Evolutionary conservation across 129 eudicot genomes (phyloP), one percentile per base, ranked within the genome.

Genomic region (Centella asiatica): DNA sequence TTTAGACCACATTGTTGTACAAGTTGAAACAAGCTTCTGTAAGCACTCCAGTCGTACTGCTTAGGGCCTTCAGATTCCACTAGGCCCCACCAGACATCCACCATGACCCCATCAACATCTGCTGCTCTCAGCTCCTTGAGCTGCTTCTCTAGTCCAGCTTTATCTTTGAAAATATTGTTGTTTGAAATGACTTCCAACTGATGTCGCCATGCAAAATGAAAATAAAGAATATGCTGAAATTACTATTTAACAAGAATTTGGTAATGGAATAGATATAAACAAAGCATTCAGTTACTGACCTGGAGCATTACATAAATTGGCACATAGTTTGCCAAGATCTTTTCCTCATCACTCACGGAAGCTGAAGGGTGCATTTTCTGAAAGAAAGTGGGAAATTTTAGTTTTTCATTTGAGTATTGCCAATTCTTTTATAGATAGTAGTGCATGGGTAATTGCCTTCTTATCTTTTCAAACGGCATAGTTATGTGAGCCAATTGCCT

Each of bases 71-170:
- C 77, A 52, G 90, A 60, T 72, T 90, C 98, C 9, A 84, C 75
- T 3, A 90, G 80, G 17, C 98, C 98, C 98, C 98, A 87, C 98
- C 98, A 90, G 13, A 90, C 98, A 62, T 90, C 98, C 51, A 89
- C 82, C 98, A 90, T 90, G 11, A 90, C 80, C 53, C 98, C 98
- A 58, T 90, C 98, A 19, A 87, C 84, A 1, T 74, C 83, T 2
- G 87, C 98, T 19, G 42, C 78, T 13, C 67, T 81, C 20, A 90
- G 85, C 74, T 81, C 71, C 78, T 60, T 81, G 39, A 90, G 85
- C 66, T 84, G 95, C 72, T 65, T 66, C 77, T 82, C 79, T 6
- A 78, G 68, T 46, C 76, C 85, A 0, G 62, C 70, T 71, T 71
- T 64, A 72, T 90, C 75, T 45, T 59, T 64, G 3, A 90, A 71